These are phyloP conservation scores for Aspergillus sp. DNA, from an alignment of 2,329 filamentous ascomycete species.

Conservation along the genomic window DNA sequence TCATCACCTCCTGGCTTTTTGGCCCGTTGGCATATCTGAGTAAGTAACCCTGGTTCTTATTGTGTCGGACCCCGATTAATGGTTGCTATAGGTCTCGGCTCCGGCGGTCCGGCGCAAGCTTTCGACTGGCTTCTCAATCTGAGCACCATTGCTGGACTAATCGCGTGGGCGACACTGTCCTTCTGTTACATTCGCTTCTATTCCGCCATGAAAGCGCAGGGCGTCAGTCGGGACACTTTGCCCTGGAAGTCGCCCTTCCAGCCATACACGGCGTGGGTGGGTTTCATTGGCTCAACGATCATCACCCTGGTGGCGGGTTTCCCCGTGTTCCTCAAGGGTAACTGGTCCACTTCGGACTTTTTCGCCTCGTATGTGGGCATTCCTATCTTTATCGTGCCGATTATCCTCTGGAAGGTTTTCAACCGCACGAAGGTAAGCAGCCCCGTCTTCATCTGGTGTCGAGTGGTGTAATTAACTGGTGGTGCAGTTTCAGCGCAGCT, in stretches of 20 bases:
- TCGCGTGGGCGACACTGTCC: conserved; percentile 50
- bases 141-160: conserved; percentile 49
- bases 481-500: conserved; percentile 27
- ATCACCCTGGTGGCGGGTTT: conserved; percentile 71
- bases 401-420: conserved; percentile 46
- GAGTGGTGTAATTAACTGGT: conserved; percentile 6
- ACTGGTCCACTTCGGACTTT: conserved; percentile 38
- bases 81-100: conserved; percentile 31
- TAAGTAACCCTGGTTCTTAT: conserved; percentile 11
- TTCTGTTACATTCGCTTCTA: conserved; percentile 57
- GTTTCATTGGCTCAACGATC: conserved; percentile 59
- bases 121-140: conserved; percentile 49
- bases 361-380: conserved; percentile 47
- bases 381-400: conserved; percentile 46
- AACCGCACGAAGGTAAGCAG: conserved; percentile 41
- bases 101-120: conserved; percentile 38
- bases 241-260: conserved; percentile 55
- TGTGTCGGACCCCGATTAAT: background rate
- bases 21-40: conserved; percentile 47
- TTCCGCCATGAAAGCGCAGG: conserved; percentile 47
- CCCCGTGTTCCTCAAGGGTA: conserved; percentile 46
- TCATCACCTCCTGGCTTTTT: conserved; percentile 56
- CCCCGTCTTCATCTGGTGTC: background rate
- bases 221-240: conserved; percentile 40
- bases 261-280: conserved; percentile 64